Evolutionary conservation across 768 basidiomycete species (phyloP).

Genomic region (Fistulinella prunicolor): DNA sequence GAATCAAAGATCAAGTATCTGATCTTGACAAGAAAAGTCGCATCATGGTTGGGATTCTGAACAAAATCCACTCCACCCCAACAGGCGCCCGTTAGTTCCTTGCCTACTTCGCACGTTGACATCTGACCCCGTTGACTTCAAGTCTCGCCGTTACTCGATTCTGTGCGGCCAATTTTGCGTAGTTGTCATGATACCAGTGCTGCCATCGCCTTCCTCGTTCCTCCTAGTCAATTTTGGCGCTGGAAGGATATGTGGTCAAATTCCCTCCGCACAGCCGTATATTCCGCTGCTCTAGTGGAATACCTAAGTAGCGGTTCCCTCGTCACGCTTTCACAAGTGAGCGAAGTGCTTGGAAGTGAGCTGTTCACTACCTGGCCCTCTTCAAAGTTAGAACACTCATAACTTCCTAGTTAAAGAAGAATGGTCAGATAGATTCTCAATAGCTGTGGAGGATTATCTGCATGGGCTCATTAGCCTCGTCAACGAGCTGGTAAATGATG

Average conservation of each 20-base stretch:
- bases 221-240: constrained; percentile 73
- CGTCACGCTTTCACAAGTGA: constrained; percentile 51
- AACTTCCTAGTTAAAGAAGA: constrained; percentile 56
- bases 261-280: constrained; percentile 64
- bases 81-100: constrained; percentile 48
- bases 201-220: constrained; percentile 57
- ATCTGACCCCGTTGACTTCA: constrained; percentile 10
- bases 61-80: constrained; percentile 77
- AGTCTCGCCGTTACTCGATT: constrained; percentile 62
- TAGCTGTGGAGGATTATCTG: constrained; percentile 77
- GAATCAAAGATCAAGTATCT: constrained; percentile 74
- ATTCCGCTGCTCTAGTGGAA: constrained; percentile 60
- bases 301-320: constrained; percentile 61
- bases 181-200: constrained; percentile 51
- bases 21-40: constrained; percentile 76
- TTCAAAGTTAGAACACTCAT: constrained; percentile 6
- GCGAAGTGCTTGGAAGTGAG: constrained; percentile 67
- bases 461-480: constrained; percentile 76
- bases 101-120: constrained; percentile 7
- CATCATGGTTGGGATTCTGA: constrained; percentile 68
- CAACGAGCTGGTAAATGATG: constrained; percentile 67
- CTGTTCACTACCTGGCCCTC: constrained; percentile 4
- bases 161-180: constrained; percentile 52
- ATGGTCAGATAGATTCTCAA: constrained; percentile 61
- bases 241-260: constrained; percentile 85